phyloP scores from a whole-genome alignment of 1,139 yeast species.

The Yamadazyma siamensis region DNA sequence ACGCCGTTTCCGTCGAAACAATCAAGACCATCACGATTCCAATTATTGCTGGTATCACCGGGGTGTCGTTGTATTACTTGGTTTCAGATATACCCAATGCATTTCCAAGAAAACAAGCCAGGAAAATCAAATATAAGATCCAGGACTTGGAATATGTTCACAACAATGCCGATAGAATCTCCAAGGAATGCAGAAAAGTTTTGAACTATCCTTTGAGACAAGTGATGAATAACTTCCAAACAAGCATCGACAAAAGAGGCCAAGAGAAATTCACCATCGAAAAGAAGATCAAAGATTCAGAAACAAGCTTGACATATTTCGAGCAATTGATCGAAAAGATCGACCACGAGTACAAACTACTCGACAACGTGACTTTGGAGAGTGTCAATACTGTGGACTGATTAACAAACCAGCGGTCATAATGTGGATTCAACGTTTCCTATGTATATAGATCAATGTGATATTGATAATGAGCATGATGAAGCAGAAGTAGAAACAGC shows the following conservation, averaged over 20 bases:
- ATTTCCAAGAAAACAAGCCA: conserved; percentile 77
- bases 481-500: conserved; percentile 25
- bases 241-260: conserved; percentile 60
- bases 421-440: conserved; percentile 7
- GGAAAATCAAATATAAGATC: conserved; percentile 63
- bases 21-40: conserved; percentile 43
- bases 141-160: conserved; percentile 72
- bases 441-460: conserved; percentile 25
- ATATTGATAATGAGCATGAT: conserved; percentile 20
- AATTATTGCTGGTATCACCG: conserved; percentile 47
- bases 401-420: conserved; percentile 1
- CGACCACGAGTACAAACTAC: conserved; percentile 40
- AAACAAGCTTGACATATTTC: conserved; percentile 60
- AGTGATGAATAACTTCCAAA: conserved; percentile 73
- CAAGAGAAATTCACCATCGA: conserved; percentile 58
- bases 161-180: conserved; percentile 69
- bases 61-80: conserved; percentile 63
- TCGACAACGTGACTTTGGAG: conserved; percentile 54
- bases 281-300: conserved; percentile 54
- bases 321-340: conserved; percentile 49
- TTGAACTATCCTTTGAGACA: conserved; percentile 80
- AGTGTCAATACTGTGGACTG: conserved; percentile 44
- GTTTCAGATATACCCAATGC: conserved; percentile 85
- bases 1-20: conserved; percentile 25
- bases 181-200: conserved; percentile 81